Evolutionary conservation across 306 rosid genomes (phyloP).

Genomic region (Quercus glauca): DNA sequence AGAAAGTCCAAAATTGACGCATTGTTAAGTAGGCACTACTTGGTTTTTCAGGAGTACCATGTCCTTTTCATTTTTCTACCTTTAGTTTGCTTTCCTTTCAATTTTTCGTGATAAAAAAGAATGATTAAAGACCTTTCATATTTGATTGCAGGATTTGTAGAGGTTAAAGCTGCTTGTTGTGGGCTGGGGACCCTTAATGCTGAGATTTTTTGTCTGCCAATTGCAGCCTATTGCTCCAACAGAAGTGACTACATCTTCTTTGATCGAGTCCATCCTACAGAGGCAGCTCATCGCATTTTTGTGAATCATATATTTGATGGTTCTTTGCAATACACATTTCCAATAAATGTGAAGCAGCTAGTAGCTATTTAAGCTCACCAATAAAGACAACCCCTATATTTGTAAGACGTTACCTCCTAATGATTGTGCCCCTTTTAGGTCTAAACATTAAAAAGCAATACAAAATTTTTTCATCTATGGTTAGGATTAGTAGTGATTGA

Average conservation of each 20-base stretch:
- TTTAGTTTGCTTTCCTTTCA: neutral
- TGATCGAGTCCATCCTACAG: slow-evolving; percentile 71
- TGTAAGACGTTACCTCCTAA: too few relatives aligned
- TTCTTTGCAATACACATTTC: slow-evolving; percentile 42
- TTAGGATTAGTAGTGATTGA: too few relatives aligned
- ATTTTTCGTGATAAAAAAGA: neutral
- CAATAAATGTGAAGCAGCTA: slow-evolving; percentile 54
- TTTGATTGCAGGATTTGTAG: slow-evolving; percentile 51
- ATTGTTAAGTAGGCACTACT: too few relatives aligned
- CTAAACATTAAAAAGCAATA: neutral
- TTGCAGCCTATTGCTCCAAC: slow-evolving; percentile 51
- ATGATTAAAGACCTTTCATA: neutral
- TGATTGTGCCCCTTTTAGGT: neutral
- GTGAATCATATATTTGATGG: slow-evolving; percentile 51
- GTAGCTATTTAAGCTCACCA: slow-evolving; percentile 33
- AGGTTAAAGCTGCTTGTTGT: slow-evolving; percentile 66
- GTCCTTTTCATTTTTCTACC: neutral
- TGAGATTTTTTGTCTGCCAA: slow-evolving; percentile 43
- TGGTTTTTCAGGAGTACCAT: neutral
- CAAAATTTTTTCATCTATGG: neutral
- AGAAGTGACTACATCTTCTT: slow-evolving; percentile 68
- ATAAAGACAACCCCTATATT: neutral
- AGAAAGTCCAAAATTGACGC: too few relatives aligned
- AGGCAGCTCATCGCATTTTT: slow-evolving; percentile 44
- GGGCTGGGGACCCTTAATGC: slow-evolving; percentile 62